These are phyloP conservation scores for Exophiala viscosa DNA, from an alignment of 2,329 filamentous ascomycete genomes.

Conservation along the genomic window DNA sequence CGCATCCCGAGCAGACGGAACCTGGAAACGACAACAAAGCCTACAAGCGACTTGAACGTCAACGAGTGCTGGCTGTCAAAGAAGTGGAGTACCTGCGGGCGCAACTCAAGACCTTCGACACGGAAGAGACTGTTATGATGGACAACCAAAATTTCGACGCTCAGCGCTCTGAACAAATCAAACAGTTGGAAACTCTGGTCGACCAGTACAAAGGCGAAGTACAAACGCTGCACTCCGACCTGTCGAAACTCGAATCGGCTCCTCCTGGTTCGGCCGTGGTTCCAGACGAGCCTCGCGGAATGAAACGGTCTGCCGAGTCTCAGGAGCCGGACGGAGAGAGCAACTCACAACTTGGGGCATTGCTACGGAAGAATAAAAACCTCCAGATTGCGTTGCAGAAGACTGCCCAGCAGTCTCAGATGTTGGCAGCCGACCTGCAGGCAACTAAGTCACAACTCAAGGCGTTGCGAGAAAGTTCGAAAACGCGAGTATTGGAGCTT, in stretches of 20 bases:
- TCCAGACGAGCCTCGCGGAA: constrained; percentile 44
- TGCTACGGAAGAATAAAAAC: constrained; percentile 82
- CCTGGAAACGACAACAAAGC: constrained; percentile 56
- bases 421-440: constrained; percentile 72
- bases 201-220: constrained; percentile 83
- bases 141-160: constrained; percentile 66
- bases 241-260: constrained; percentile 60
- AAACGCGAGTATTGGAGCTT: constrained; percentile 78
- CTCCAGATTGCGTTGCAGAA: constrained; percentile 73
- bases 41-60: constrained; percentile 74
- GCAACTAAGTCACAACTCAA: constrained; percentile 70
- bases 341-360: constrained; percentile 71
- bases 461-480: constrained; percentile 61
- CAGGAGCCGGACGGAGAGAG: constrained; percentile 42
- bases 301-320: constrained; percentile 60
- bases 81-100: constrained; percentile 92
- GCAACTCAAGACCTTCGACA: constrained; percentile 82
- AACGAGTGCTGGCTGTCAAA: constrained; percentile 79
- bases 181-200: constrained; percentile 78
- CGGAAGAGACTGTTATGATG: constrained; percentile 82
- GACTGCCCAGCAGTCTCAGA: constrained; percentile 64
- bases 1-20: constrained; percentile 36
- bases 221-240: constrained; percentile 66
- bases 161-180: constrained; percentile 65
- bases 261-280: constrained; percentile 37